Evolutionary conservation across 2,329 filamentous ascomycete genomes (phyloP).

Genomic region (Venturia asperata): DNA sequence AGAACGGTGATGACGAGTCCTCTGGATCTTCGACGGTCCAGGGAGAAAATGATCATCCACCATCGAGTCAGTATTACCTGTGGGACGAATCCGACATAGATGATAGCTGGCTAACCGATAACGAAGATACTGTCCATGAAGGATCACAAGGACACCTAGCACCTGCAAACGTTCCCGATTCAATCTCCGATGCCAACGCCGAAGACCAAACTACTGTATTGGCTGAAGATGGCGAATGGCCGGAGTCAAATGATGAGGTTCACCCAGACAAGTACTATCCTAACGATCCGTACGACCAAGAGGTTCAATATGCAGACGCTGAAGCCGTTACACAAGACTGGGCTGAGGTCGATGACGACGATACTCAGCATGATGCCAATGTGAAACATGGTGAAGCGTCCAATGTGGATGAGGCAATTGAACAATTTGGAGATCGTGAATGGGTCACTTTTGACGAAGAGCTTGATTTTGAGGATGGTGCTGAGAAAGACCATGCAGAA

Average conservation of each 20-base stretch:
- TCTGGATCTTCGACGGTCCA: slow-evolving; percentile 31
- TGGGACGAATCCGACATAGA: slow-evolving; percentile 19
- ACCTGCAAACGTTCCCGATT: not conserved
- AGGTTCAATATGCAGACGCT: not conserved
- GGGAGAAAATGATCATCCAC: slow-evolving; percentile 27
- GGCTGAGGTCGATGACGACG: not conserved
- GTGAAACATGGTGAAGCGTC: not conserved
- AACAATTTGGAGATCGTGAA: not conserved
- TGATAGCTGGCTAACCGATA: not conserved
- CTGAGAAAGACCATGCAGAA: slow-evolving; percentile 10
- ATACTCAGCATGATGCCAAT: not conserved
- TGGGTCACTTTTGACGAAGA: not conserved
- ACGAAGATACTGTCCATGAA: slow-evolving; percentile 20
- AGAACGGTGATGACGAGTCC: slow-evolving; percentile 23
- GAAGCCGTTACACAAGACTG: slow-evolving; percentile 1
- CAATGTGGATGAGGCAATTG: not conserved
- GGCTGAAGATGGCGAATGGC: slow-evolving; percentile 3
- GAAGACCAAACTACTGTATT: not conserved
- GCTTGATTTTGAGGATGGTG: not conserved
- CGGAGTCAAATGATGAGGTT: not conserved
- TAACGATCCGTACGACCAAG: not conserved
- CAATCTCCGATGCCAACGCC: not conserved
- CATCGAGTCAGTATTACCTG: slow-evolving; percentile 19
- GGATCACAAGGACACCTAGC: slow-evolving; percentile 19
- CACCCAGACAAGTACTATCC: not conserved